Evolutionary conservation across 2,329 filamentous ascomycete genomes (phyloP), one percentile per base, ranked within the genome.

Genomic region (Parascedosporium putredinis): DNA sequence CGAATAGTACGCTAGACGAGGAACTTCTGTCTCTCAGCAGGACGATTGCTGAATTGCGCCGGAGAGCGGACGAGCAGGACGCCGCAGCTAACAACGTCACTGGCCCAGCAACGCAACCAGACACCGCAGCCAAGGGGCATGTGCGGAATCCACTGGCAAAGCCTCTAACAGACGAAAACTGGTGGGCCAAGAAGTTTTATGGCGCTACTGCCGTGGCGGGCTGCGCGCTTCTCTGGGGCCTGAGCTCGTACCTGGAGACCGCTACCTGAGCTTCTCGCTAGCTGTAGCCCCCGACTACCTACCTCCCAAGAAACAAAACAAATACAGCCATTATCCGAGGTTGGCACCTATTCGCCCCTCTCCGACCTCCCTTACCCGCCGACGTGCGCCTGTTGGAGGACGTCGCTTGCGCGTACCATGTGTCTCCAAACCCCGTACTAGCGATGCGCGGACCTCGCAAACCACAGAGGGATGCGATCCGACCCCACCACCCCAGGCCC

Each of bases 11-110:
- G 33, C 75, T 81, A 43, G 81, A 83, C 46, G 83, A 90, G 57
- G 89, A 96, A 58, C 67, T 96, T 53, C 68, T 86, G 29, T 79
- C 83, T n/a, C 75, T 96, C 45, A 86, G 86, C 61, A 76, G 72
- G 66, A 81, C 76, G 33, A 84, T 84, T 57, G 73, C 76, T 2
- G 67, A 73, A 53, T 65, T 77, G 59, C 74, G 69, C 60, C 63
- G 67, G 54, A 67, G 68, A 53, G 74, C 73, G 4, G 71, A 71
- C 2, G 70, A 73, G 54, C 64, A 70, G 47, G 67, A 71, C 24
- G 61, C 60, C 0, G 64, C 53, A 47, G 55, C 44, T 5, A 54
- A 53, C 44, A 62, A 52, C n/a, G 50, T 48, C 14, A 54, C 52
- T 36, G 45, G 42, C 6, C 38, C 48, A 7, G 45, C 49, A 2